Base-by-base conservation (phyloP, 2,329 filamentous ascomycete genomes). In the Penicillium hesseltinei region DNA sequence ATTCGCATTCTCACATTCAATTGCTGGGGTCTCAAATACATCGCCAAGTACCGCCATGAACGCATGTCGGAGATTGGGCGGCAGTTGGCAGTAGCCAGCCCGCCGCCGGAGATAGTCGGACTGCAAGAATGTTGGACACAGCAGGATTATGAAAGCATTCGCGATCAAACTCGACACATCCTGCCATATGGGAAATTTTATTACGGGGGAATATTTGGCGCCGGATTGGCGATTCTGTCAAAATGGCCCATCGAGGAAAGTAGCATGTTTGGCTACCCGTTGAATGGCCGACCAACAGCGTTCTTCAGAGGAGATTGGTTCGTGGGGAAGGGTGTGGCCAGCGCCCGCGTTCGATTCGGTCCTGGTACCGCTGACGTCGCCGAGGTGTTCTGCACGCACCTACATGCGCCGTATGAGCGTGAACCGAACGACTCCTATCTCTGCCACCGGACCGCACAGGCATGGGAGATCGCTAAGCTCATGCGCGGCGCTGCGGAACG, bases 301-400 rank as follows among this genome's bases (percentile, higher is more conserved):
- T 96, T 97, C 76, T 97, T 89, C 77, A 83, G 93, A 59, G 94
- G 94, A 11, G 93, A 97, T 74, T 97, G 93, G 91, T 97, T 87
- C 70, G 92, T 97, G 10, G 94, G 94, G 0, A 97, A 97, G 73
- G 94, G 94, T 17, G 87, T 97, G 42, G 94, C 93, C 7, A 89
- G 85, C 69, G 93, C 93, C 2, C 84, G 84, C 61, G 88, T 97
- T 65, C 81, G 89, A 4, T 88, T 89, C 64, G 90, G 90, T 0
- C 78, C 83, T 0, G 82, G 77, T 1, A 72, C 75, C 44, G 83
- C 83, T 58, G 88, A 94, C 64, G 78, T 92, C 11, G 80, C 91
- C 19, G 91, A 97, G 69, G 91, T 97, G 2, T 97, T 97, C 72
- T 93, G 91, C 73, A 97, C 94, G 19, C 93, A 96, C 81, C 77